Evolutionary conservation across 2,329 filamentous ascomycete species (phyloP), one percentile per base, ranked within the genome.

Genomic region (Endothia cerciana): DNA sequence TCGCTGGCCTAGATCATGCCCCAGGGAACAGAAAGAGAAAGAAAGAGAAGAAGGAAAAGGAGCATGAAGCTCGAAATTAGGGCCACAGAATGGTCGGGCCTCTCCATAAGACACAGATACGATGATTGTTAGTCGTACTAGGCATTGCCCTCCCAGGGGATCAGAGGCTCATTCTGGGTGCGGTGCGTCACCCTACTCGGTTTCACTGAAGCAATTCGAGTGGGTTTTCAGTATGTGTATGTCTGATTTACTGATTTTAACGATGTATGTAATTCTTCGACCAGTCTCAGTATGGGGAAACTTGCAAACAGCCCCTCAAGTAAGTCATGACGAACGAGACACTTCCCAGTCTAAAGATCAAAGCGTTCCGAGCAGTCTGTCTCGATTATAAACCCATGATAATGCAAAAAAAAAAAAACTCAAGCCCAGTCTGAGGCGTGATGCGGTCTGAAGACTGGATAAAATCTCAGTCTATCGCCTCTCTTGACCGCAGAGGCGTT

Each of bases 191-290:
- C n/a, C n/a, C 30, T 28, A 13, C 22, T 28, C 47, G 28, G 28
- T 30, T 15, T 5, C 22, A 13, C 47, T 49, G 28, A 47, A 61
- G 59, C 15, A 8, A 61, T 51, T 55, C 38, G 33, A 36, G 28
- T 59, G 62, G 61, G 60, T 56, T 65, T 59, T 65, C 57, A 58
- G 57, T 53, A 62, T 43, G 56, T 65, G 41, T 59, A 56, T 53
- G 58, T 62, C 6, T 51, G 28, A 28, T 51, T 25, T 51, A 28
- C 53, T 60, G 62, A 47, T 43, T 65, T 25, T 15, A 30, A 25
- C 25, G 47, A 51, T 51, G 15, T 11, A 15, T 22, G 15, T 22
- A 28, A 30, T 5, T 22, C 25, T 51, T 30, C 47, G 13, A 30
- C 28, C 60, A 40, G 36, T 30, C 36, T 51, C 51, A 60, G 47